Conservation (phyloP, 2,329 filamentous ascomycete genomes). For the Pseudocercospora fijiensis region DNA sequence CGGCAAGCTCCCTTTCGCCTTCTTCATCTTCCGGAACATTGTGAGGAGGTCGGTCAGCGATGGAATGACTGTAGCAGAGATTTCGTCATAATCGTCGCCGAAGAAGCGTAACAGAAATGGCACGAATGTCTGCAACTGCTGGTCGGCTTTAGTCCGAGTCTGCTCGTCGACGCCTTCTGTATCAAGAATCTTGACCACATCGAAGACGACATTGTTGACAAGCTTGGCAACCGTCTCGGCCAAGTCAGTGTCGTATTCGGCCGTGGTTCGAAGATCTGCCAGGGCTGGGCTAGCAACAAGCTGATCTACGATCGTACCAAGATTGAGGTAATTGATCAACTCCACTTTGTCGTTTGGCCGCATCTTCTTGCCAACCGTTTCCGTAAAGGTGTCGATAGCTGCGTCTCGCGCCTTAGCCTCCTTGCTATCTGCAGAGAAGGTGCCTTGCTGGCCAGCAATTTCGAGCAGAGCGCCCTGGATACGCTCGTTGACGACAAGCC, state of each 20-base stretch:
- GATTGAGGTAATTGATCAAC: conserved; percentile 86
- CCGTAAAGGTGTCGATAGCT: conserved; percentile 90
- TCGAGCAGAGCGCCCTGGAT: conserved; percentile 85
- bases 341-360: conserved; percentile 88
- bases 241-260: conserved; percentile 90
- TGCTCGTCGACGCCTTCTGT: conserved; percentile 62
- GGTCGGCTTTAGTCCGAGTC: conserved; percentile 72
- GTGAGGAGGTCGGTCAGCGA: conserved; percentile 89
- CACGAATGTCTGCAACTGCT: conserved; percentile 77
- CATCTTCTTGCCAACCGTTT: conserved; percentile 99
- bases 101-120: conserved; percentile 91
- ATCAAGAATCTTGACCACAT: conserved; percentile 84
- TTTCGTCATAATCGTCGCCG: conserved; percentile 95
- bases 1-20: conserved; percentile 62
- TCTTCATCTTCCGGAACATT: conserved; percentile 78
- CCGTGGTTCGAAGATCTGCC: conserved; percentile 73
- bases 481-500: conserved; percentile 82
- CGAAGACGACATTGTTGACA: conserved; percentile 83
- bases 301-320: conserved; percentile 80
- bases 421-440: conserved; percentile 55
- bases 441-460: conserved; percentile 72
- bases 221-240: conserved; percentile 94
- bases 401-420: conserved; percentile 79
- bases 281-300: conserved; percentile 81
- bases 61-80: conserved; percentile 93